A percentile compares a stretch with the other conserved stretches of the same genome.
phyloP scores from a whole-genome alignment of 768 basidiomycete species.

The Termitomyces sp. region DNA sequence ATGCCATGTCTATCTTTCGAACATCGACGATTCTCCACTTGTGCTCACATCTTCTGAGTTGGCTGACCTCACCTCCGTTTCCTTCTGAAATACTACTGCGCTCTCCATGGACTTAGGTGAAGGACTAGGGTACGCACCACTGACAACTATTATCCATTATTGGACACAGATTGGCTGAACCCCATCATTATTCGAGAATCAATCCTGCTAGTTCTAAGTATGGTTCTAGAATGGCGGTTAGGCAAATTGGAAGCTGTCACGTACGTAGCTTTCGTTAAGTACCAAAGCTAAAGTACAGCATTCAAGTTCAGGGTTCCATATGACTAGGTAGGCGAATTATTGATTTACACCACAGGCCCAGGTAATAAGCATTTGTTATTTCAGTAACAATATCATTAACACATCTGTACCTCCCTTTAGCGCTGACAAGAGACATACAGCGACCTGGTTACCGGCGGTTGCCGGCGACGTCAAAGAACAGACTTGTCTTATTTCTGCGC shows the following conservation, averaged over 20 bases:
- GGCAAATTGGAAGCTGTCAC: background rate
- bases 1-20: background rate
- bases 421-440: background rate
- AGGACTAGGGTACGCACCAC: background rate
- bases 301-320: background rate
- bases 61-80: constrained; percentile 7
- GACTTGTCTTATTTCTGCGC: too few relatives aligned
- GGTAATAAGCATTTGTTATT: background rate
- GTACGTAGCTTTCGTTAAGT: background rate
- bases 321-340: background rate
- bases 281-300: background rate
- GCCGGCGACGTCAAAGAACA: background rate
- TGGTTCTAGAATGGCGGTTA: background rate
- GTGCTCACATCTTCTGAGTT: background rate
- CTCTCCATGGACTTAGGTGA: background rate
- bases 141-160: background rate
- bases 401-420: background rate
- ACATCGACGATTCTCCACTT: background rate
- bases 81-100: background rate
- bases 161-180: background rate
- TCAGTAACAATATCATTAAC: background rate
- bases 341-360: background rate
- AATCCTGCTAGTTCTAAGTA: background rate
- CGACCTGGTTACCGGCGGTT: background rate
- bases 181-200: background rate